Percentiles rank a stretch among this genome's conserved stretches.
Evolutionary conservation across 2,329 filamentous ascomycete genomes (phyloP).

Genomic region (Hysterium pulicare): DNA sequence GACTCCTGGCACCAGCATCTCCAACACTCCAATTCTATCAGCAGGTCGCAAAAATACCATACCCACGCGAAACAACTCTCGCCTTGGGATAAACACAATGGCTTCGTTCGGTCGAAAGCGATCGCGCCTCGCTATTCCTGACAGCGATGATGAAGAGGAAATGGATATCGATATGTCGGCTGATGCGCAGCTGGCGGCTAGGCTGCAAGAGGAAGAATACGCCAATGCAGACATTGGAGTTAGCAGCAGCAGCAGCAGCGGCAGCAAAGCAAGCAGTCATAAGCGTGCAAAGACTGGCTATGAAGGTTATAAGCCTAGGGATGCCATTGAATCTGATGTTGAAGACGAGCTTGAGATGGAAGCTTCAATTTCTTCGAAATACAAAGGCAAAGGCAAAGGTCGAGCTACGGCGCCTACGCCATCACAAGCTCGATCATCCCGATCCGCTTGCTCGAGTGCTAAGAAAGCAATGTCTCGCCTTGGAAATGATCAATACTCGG

Average conservation of each 20-base stretch:
- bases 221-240: too few species aligned
- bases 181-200: constrained; percentile 54
- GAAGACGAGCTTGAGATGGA: constrained; percentile 28
- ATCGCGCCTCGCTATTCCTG: constrained; percentile 16
- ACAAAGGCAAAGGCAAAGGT: constrained; percentile 25
- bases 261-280: too few species aligned
- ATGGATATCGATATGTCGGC: constrained; percentile 37
- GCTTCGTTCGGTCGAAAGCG: constrained; percentile 24
- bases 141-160: constrained; percentile 26
- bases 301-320: constrained; percentile 9
- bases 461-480: constrained; percentile 14
- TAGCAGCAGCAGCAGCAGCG: too few species aligned
- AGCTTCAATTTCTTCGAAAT: constrained; percentile 13
- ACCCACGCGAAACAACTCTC: constrained; percentile 18
- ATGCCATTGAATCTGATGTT: constrained; percentile 19
- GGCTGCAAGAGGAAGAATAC: constrained; percentile 57
- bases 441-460: constrained; percentile 18
- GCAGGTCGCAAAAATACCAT: constrained; percentile 19
- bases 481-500: constrained; percentile 7
- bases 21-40: constrained; percentile 52
- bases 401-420: constrained; percentile 16
- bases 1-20: constrained; percentile 61
- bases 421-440: constrained; percentile 11
- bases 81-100: constrained; percentile 14
- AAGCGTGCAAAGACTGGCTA: constrained; percentile 36